These are phyloP conservation scores for Metschnikowia borealis DNA, from an alignment of 805 yeast genomes.

Conservation along the genomic window DNA sequence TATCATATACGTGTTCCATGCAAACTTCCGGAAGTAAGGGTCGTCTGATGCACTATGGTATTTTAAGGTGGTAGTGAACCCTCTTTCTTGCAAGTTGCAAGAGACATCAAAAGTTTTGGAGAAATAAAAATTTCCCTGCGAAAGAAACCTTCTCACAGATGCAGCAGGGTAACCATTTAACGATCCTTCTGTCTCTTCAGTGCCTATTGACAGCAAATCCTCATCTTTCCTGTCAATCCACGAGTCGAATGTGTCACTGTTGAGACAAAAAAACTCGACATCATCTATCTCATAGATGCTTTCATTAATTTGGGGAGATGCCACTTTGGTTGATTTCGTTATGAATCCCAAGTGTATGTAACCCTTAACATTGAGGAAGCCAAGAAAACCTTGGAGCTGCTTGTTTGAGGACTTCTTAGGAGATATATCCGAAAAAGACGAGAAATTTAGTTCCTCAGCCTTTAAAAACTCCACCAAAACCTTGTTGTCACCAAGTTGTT, in stretches of 20 bases:
- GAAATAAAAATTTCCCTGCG: constrained; percentile 47
- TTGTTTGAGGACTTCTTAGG: constrained; percentile 23
- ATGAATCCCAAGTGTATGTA: constrained; percentile 56
- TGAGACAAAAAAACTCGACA: constrained; percentile 63
- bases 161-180: constrained; percentile 35
- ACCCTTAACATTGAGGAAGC: constrained; percentile 53
- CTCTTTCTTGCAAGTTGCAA: constrained; percentile 43
- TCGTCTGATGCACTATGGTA: constrained; percentile 24
- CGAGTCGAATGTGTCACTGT: constrained; percentile 51
- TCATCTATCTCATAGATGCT: constrained; percentile 50
- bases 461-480: constrained; percentile 53
- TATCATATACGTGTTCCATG: constrained; percentile 51
- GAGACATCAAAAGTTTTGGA: constrained; percentile 46
- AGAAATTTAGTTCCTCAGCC: constrained; percentile 33
- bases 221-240: constrained; percentile 18
- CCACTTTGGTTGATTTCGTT: constrained; percentile 51
- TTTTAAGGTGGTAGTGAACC: constrained; percentile 25
- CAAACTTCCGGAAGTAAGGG: constrained; percentile 43
- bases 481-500: constrained; percentile 25
- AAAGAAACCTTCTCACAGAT: constrained; percentile 42
- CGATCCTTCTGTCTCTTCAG: constrained; percentile 16
- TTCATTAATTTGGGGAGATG: constrained; percentile 55
- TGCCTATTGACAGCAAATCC: constrained; percentile 8
- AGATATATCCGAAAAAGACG: constrained; percentile 42
- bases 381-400: constrained; percentile 54